A percentile compares a stretch with the other conserved stretches of the same genome.
Evolutionary conservation across 257 asterid genomes (phyloP).

Genomic region (Ocimum tenuiflorum): DNA sequence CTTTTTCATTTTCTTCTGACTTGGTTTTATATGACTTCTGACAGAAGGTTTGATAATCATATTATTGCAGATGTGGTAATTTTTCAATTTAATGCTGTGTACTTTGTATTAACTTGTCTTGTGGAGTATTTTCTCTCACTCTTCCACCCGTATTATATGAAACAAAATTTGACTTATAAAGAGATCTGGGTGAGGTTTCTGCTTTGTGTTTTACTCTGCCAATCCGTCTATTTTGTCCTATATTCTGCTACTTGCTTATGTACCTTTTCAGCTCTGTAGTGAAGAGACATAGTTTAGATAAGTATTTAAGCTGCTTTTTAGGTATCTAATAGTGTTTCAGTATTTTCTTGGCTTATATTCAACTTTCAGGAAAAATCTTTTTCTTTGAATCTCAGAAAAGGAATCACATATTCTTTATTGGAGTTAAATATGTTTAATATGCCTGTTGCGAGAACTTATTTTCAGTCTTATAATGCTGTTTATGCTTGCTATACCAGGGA

Average conservation of each 20-base stretch:
- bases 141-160: neutral
- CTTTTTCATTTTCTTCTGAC: too few relatives aligned
- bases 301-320: neutral
- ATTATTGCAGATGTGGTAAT: too few relatives aligned
- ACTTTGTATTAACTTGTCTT: neutral
- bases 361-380: neutral
- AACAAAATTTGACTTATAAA: neutral
- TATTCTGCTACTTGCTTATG: neutral
- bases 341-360: neutral
- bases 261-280: neutral
- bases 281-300: neutral
- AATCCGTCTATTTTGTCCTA: neutral
- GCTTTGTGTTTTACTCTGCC: neutral
- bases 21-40: too few relatives aligned
- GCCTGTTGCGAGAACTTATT: neutral
- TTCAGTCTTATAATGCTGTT: slow-evolving; percentile 18
- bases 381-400: slow-evolving; percentile 7
- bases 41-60: too few relatives aligned
- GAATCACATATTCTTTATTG: slow-evolving; percentile 10
- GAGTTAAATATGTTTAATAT: neutral
- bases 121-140: neutral
- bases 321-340: neutral
- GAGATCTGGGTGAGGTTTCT: neutral
- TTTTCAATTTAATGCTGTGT: neutral
- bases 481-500: slow-evolving; percentile 55